phyloP scores from a whole-genome alignment of 2,329 filamentous ascomycete genomes.

The Colletotrichum sp. region DNA sequence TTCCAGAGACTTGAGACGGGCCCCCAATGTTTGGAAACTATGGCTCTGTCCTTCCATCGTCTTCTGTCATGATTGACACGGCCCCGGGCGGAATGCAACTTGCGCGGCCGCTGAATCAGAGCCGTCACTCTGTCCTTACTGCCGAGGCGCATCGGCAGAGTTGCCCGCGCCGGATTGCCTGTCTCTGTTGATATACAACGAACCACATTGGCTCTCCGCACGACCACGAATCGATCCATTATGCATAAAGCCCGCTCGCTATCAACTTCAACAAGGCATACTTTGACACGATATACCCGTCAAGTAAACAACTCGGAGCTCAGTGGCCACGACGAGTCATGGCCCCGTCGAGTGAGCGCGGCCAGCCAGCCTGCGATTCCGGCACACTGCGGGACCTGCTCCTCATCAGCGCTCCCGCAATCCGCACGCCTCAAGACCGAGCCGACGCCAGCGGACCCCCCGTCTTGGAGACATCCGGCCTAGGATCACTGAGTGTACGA shows the following conservation, averaged over 20 bases:
- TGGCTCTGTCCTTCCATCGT: neutral
- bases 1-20: neutral
- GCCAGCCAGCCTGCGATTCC: neutral
- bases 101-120: neutral
- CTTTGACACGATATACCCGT: neutral
- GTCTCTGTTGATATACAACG: neutral
- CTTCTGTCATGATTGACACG: neutral
- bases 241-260: neutral
- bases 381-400: neutral
- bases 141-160: neutral
- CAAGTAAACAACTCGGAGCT: conserved; percentile 7
- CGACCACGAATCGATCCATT: neutral
- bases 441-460: conserved; percentile 4
- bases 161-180: neutral
- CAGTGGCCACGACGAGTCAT: conserved; percentile 17
- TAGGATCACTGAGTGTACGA: neutral
- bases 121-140: neutral
- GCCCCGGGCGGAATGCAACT: neutral
- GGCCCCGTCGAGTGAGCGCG: neutral
- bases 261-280: neutral
- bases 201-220: neutral
- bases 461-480: neutral
- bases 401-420: neutral
- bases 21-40: neutral
- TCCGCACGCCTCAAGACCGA: conserved; percentile 13